Evolutionary conservation across 2,329 filamentous ascomycete genomes (phyloP), one percentile per base, ranked within the genome.

Genomic region (Alternaria infectoria): DNA sequence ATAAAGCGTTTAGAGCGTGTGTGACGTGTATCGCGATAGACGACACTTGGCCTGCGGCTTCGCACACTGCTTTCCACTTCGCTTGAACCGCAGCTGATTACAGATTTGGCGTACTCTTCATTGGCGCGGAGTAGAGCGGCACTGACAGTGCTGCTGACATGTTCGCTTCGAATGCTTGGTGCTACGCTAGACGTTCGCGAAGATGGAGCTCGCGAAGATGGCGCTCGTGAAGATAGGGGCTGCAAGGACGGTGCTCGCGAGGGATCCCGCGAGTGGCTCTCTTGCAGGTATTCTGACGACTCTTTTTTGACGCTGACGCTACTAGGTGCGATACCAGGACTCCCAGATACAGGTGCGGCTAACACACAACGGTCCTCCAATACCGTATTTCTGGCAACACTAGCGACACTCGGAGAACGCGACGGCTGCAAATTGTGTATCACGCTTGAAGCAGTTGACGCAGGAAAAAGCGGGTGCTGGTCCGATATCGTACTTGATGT

Each of bases 331-430:
- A 40, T 1, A 40, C 36, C 11, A 0, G 36, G 9, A 11, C 36
- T 40, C 0, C 36, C 11, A 17, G 36, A 40, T 17, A 0, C n/a
- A 3, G 36, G 0, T 2, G n/a, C 2, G 0, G 36, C 5, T 1
- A 3, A 1, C 3, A 17, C 0, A 40, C 0, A 5, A 10, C 0
- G 15, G n/a, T 40, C 36, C 9, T 40, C 5, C 1, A 0, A 0
- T 1, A 3, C 32, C 2, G 36, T 2, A 40, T 2, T 40, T 40
- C 36, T 8, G 36, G 36, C 8, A 1, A 1, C n/a, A n/a, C 15
- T 17, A 17, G 5, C 36, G 5, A 40, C 36, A 40, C 36, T 40
- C 36, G 0, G 15, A 0, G 36, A 10, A 40, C 36, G n/a, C 3
- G 36, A 40, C 1, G 36, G 36, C 36, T 40, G 32, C 2, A 6